A percentile compares a stretch with the other conserved stretches of the same genome.
Evolutionary conservation across 1,284 basidiomycete species (phyloP).

Genomic region (Lignosus rhinocerotis): DNA sequence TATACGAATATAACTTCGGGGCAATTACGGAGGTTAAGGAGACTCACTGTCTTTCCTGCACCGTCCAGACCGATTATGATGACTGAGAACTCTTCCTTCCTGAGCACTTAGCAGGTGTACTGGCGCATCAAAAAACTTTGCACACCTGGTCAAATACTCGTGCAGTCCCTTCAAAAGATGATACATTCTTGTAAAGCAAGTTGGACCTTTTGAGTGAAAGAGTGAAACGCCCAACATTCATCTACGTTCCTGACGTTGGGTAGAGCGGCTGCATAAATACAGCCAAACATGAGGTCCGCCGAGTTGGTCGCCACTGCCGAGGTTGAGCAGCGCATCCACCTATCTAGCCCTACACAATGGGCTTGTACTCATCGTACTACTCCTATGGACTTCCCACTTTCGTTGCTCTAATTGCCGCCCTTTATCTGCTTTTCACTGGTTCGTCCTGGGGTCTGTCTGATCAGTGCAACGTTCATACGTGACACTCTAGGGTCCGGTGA

Average conservation of each 20-base stretch:
- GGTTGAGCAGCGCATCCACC: constrained; percentile 11
- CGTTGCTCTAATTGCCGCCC: constrained; percentile 61
- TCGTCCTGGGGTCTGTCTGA: constrained; percentile 15
- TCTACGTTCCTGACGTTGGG: constrained; percentile 10
- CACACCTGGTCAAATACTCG: constrained; percentile 81
- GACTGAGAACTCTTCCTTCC: constrained; percentile 92
- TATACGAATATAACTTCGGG: constrained; percentile 3
- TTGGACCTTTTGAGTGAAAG: neutral
- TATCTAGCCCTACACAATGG: constrained; percentile 37
- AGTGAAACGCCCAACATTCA: constrained; percentile 7
- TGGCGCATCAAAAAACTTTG: constrained; percentile 37
- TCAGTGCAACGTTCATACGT: constrained; percentile 1
- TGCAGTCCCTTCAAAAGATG: constrained; percentile 89
- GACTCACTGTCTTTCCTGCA: constrained; percentile 84
- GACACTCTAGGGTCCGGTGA: constrained; percentile 73
- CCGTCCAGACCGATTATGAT: constrained; percentile 89
- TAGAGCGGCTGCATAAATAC: constrained; percentile 12
- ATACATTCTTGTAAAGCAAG: constrained; percentile 59
- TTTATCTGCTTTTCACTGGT: constrained; percentile 91
- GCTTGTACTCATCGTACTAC: constrained; percentile 53
- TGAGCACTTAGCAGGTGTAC: constrained; percentile 28
- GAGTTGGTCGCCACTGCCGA: constrained; percentile 17
- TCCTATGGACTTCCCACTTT: constrained; percentile 69
- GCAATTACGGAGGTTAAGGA: constrained; percentile 23
- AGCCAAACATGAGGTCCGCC: constrained; percentile 5